Percentiles rank a stretch among this genome's conserved stretches.
Evolutionary conservation across 2,329 filamentous ascomycete species (phyloP).

Genomic region (Zymoseptoria crescenta): DNA sequence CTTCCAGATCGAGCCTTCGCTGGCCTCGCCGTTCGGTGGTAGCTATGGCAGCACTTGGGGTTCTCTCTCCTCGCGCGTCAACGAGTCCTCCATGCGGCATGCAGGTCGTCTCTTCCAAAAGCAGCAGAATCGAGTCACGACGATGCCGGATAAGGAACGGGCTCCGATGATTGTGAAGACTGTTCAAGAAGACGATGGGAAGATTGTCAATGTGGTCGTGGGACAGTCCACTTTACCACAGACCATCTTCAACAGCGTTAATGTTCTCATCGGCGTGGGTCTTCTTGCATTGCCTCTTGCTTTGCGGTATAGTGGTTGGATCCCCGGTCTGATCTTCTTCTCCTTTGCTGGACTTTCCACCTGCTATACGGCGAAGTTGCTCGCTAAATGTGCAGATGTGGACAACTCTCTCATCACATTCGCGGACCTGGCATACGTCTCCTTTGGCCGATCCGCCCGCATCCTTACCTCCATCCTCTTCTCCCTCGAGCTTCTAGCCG

Average conservation of each 20-base stretch:
- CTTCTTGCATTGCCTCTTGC: slow-evolving; percentile 82
- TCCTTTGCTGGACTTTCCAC: slow-evolving; percentile 67
- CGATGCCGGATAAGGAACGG: slow-evolving; percentile 39
- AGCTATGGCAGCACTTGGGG: slow-evolving; percentile 62
- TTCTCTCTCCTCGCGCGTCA: slow-evolving; percentile 49
- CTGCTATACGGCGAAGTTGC: slow-evolving; percentile 73
- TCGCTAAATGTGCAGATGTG: slow-evolving; percentile 82
- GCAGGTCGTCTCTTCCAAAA: slow-evolving; percentile 45
- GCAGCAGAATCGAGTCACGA: slow-evolving; percentile 37
- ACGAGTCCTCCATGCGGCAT: slow-evolving; percentile 49
- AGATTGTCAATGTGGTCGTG: slow-evolving; percentile 73
- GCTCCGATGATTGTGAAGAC: slow-evolving; percentile 81
- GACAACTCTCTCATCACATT: slow-evolving; percentile 85
- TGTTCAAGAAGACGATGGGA: slow-evolving; percentile 76
- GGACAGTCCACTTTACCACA: slow-evolving; percentile 93
- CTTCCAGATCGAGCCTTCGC: slow-evolving; percentile 43
- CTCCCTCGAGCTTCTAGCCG: slow-evolving; percentile 75
- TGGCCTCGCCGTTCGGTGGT: slow-evolving; percentile 62
- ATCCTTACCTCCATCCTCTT: slow-evolving; percentile 79
- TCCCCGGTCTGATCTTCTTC: slow-evolving; percentile 70
- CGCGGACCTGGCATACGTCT: slow-evolving; percentile 84
- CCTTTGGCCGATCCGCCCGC: slow-evolving; percentile 75
- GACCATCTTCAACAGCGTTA: slow-evolving; percentile 94
- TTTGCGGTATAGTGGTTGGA: slow-evolving; percentile 79
- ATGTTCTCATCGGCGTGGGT: slow-evolving; percentile 84